Conservation (phyloP, 2,329 filamentous ascomycete genomes). For the Tolypocladium tropicale region DNA sequence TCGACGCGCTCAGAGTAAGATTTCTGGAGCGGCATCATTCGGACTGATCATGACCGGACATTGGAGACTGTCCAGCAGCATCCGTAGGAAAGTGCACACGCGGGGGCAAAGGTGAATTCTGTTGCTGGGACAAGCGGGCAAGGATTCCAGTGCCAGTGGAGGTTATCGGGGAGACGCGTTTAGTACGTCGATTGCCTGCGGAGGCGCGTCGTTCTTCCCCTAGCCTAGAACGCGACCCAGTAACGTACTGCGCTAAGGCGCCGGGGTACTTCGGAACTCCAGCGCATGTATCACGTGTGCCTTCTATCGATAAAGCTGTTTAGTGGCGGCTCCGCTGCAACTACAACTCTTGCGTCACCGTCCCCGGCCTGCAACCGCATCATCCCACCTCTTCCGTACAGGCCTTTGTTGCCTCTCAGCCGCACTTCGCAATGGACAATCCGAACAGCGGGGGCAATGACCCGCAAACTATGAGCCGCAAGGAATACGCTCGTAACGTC, state of each 20-base stretch:
- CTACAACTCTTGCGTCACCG: neutral
- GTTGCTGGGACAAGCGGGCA: neutral
- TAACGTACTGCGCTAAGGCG: no score
- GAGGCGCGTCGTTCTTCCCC: neutral
- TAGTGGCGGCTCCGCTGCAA: neutral
- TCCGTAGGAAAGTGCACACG: neutral
- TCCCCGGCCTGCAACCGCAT: neutral
- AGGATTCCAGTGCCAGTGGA: no score
- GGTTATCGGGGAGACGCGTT: neutral
- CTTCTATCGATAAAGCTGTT: constrained; percentile 1
- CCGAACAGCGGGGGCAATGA: constrained; percentile 15
- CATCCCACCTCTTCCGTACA: neutral
- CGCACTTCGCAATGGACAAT: constrained; percentile 8
- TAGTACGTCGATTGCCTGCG: neutral
- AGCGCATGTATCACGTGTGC: neutral
- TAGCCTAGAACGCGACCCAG: neutral
- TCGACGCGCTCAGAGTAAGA: constrained; percentile 27
- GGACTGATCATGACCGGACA: constrained; percentile 6
- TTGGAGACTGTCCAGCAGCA: constrained; percentile 7
- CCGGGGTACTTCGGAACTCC: no score
- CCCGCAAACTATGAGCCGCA: constrained; percentile 8
- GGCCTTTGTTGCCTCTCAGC: neutral
- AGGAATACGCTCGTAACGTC: constrained; percentile 12
- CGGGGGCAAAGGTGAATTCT: neutral
- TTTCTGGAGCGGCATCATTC: constrained; percentile 28